Base-by-base conservation (phyloP, 352 stramenopile genomes). In the Pythium insidiosum region DNA sequence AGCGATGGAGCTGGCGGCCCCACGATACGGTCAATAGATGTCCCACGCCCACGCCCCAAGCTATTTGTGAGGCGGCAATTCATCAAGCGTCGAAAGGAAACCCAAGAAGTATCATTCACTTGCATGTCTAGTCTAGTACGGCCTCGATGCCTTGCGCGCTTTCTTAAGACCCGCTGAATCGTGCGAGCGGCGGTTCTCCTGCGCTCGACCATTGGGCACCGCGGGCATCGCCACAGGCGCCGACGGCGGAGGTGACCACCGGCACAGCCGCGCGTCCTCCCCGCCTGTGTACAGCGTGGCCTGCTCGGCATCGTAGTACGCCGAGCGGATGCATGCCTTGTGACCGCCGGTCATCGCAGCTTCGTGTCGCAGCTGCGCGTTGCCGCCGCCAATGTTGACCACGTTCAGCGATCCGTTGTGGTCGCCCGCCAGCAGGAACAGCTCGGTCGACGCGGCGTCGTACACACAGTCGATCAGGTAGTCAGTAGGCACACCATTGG, bases 381-480 rank as follows among this genome's bases (percentile, higher is more conserved):
- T 60, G 22, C 59, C 58, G 10, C 59, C 60, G 21, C 71, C 73
- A 36, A 94, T 75, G 45, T 67, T 72, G 25, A 91, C 53, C 4
- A 85, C 66, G 46, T 91, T 92, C 11, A 90, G 51, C 33, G 77
- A 56, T 37, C 84, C 84, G 22, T 73, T 65, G 59, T 89, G 81
- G 54, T 88, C 84, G 15, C 83, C 80, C 7, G 77, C 63, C 10
- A 89, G 54, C 44, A 95, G 35, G 50, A 90, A 84, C 13, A 95
- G 63, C 50, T 88, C 67, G 29, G 79, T 66, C 1, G 60, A 68
- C 28, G 68, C 55, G 10, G 70, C 43, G 52, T 95, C 79, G 65
- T 91, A 94, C 18, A 92, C 66, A 48, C 82, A 90, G 66, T 91
- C 62, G 50, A 94, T 81, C 60, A 94, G 69, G 64, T 91, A 94